A percentile compares a stretch with the other conserved stretches of the same genome.
Evolutionary conservation across 2,329 filamentous ascomycete genomes (phyloP).

Genomic region (Coniochaeta sp.): DNA sequence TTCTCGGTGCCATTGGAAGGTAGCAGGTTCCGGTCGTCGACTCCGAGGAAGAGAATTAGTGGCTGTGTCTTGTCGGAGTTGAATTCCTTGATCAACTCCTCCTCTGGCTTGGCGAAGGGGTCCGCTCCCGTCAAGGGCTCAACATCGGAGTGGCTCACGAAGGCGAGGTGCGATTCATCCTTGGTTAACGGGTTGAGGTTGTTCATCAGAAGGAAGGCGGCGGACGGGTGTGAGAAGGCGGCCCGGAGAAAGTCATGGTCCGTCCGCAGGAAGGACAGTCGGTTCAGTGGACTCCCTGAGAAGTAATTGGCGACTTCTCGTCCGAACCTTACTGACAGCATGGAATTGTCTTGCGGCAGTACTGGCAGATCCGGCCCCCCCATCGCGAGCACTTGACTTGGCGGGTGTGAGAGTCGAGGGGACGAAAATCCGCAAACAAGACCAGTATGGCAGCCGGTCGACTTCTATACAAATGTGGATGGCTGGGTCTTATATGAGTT

Average conservation of each 20-base stretch:
- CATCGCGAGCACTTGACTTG: slow-evolving; percentile 8
- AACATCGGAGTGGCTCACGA: slow-evolving; percentile 62
- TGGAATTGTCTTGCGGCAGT: slow-evolving; percentile 46
- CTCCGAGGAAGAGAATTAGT: slow-evolving; percentile 74
- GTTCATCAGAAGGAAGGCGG: slow-evolving; percentile 72
- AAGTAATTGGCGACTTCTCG: slow-evolving; percentile 80
- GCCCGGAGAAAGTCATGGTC: slow-evolving; percentile 63
- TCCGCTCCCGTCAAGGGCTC: slow-evolving; percentile 61
- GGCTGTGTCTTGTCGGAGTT: slow-evolving; percentile 63
- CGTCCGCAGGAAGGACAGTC: slow-evolving; percentile 67
- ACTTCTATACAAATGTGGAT: not conserved
- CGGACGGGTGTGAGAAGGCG: slow-evolving; percentile 57
- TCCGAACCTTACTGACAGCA: slow-evolving; percentile 71
- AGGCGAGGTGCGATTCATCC: slow-evolving; percentile 51
- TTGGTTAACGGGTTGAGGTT: slow-evolving; percentile 66
- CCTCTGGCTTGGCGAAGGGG: slow-evolving; percentile 64
- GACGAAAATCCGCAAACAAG: not conserved
- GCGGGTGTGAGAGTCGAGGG: not conserved
- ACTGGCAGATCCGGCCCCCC: slow-evolving; percentile 27
- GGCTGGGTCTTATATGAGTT: not conserved
- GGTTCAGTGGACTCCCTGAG: slow-evolving; percentile 68
- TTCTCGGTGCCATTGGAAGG: slow-evolving; percentile 17
- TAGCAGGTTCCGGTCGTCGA: slow-evolving; percentile 54
- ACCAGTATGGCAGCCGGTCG: not conserved
- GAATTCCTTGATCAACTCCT: slow-evolving; percentile 63